Evolutionary conservation across 2,329 filamentous ascomycete species (phyloP).

Genomic region (Bipolaris zeicola): DNA sequence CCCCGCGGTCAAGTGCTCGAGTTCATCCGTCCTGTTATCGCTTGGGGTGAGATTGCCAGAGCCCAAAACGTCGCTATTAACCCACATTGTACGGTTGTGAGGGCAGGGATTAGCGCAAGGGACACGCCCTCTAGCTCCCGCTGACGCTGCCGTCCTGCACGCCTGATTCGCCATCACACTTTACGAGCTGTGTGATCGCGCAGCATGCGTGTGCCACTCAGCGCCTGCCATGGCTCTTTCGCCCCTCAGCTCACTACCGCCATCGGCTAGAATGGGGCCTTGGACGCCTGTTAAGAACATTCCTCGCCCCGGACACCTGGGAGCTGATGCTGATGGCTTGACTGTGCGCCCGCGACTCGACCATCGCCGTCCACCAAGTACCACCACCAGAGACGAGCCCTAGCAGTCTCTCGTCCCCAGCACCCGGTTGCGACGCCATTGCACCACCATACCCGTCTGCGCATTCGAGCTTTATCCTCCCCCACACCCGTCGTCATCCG

Average conservation of each 20-base stretch:
- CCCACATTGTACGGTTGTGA: slow-evolving; percentile 12
- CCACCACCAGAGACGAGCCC: slow-evolving; percentile 12
- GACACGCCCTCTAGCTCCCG: slow-evolving; percentile 26
- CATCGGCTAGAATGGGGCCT: slow-evolving; percentile 25
- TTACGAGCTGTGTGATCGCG: slow-evolving; percentile 37
- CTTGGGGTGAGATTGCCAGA: slow-evolving; percentile 20
- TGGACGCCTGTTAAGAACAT: slow-evolving; percentile 31
- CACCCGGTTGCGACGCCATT: background rate
- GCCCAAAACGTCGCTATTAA: slow-evolving; percentile 22
- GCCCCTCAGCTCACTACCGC: slow-evolving; percentile 25
- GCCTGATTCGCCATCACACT: slow-evolving; percentile 32
- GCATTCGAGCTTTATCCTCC: slow-evolving; percentile 8
- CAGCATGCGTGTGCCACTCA: slow-evolving; percentile 40
- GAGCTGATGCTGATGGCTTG: slow-evolving; percentile 8
- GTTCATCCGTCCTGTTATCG: slow-evolving; percentile 8
- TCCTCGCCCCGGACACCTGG: slow-evolving; percentile 21
- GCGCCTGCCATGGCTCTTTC: slow-evolving; percentile 35
- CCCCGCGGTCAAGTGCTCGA: slow-evolving; percentile 5
- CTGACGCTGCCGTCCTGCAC: slow-evolving; percentile 6
- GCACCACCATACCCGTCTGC: background rate
- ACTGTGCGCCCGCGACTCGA: slow-evolving; percentile 8
- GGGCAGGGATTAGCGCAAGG: slow-evolving; percentile 21
- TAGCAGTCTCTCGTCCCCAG: slow-evolving; percentile 1
- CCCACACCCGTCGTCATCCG: background rate
- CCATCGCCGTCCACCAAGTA: slow-evolving; percentile 17